Conservation (phyloP, 176 grass and related monocot species). For the Tillandsia leiboldiana region DNA sequence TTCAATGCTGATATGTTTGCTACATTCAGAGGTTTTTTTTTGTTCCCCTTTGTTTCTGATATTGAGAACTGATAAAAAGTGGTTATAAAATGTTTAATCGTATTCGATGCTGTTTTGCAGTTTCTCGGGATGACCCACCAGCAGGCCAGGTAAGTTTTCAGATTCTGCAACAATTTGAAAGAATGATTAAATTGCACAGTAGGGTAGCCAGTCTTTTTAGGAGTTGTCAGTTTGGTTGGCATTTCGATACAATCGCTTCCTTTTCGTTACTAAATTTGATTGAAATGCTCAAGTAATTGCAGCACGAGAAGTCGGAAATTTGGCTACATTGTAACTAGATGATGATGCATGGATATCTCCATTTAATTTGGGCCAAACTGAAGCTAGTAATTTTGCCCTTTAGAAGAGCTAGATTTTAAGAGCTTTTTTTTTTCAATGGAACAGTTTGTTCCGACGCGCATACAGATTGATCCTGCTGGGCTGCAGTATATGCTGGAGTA, state of each 20-base stretch:
- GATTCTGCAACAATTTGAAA: not conserved
- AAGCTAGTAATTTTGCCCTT: not conserved
- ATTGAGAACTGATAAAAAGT: not conserved
- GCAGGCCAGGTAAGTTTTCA: conserved; percentile 31
- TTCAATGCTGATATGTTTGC: conserved; percentile 37
- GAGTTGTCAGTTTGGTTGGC: not conserved
- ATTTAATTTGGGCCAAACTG: not conserved
- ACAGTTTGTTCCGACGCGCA: conserved; percentile 16
- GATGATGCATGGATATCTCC: not conserved
- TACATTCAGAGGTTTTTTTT: conserved; percentile 36
- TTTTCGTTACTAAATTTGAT: no score
- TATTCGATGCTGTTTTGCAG: conserved; percentile 28
- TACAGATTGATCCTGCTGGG: conserved; percentile 25
- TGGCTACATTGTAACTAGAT: not conserved
- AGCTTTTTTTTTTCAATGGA: not conserved
- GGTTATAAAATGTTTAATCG: conserved; percentile 13
- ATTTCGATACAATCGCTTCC: not conserved
- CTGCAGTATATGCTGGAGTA: conserved; percentile 36
- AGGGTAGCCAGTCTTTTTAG: no score
- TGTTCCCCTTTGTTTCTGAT: not conserved
- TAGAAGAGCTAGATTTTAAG: not conserved
- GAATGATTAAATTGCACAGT: not conserved
- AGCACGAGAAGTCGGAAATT: no score
- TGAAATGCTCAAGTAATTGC: no score
- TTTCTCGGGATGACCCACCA: conserved; percentile 32